A percentile compares a stretch with the other conserved stretches of the same genome.
These are phyloP conservation scores for Calocera viscosa DNA, from an alignment of 768 basidiomycete genomes.

Conservation along the genomic window DNA sequence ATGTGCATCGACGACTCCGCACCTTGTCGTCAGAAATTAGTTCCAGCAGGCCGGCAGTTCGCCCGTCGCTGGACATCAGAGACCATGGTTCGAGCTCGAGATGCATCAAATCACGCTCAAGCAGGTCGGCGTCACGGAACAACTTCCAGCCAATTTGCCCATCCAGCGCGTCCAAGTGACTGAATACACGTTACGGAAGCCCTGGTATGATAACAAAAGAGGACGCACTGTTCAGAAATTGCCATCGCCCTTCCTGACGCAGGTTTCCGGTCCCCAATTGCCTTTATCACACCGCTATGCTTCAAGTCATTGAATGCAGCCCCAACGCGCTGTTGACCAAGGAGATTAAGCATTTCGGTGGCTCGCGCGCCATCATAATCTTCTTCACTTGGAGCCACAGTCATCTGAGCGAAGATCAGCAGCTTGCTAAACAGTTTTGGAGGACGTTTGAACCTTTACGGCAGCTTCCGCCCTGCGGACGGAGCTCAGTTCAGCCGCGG, in stretches of 20 bases:
- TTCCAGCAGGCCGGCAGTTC: neutral
- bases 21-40: neutral
- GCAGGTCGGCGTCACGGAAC: neutral
- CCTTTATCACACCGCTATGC: neutral
- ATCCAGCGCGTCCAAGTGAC: neutral
- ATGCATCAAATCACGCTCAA: neutral
- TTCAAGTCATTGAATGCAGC: neutral
- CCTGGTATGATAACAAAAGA: neutral
- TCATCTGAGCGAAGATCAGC: neutral
- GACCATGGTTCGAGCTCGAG: constrained; percentile 1
- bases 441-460: neutral
- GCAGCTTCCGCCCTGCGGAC: neutral
- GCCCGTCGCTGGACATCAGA: neutral
- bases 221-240: neutral
- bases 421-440: neutral
- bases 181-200: neutral
- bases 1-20: neutral
- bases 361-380: neutral
- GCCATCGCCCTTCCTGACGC: neutral
- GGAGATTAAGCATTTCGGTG: neutral
- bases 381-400: neutral
- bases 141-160: neutral
- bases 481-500: neutral
- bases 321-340: neutral
- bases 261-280: neutral